Evolutionary conservation across 225 moss, liverwort and hornwort species (phyloP), one percentile per base, ranked within the genome.

Genomic region (Climacium dendroides): DNA sequence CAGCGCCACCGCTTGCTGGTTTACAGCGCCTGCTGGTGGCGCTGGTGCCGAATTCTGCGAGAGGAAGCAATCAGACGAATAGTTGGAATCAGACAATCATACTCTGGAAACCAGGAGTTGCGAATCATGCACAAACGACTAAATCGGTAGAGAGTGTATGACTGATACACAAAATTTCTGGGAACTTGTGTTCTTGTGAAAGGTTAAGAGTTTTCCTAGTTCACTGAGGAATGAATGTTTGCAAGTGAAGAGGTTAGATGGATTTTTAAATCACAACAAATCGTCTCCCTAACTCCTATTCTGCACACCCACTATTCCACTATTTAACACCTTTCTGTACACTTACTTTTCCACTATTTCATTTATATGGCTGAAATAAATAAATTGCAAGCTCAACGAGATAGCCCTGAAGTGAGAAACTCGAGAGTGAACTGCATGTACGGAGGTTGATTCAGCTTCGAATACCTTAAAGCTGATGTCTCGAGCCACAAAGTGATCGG

Each of bases 1-100:
- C 10, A 94, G 80, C 23, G 94, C 94, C 87, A 94, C 94, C 19
- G 94, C 94, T 90, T 94, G 94, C 83, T 87, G 87, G 80, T 93
- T 88, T 66, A 87, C 88, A 14, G 94, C 92, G 19, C 94, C 94
- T n/a, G 93, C 63, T 23, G 88, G 84, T 3, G 94, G 90, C n/a
- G 92, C 89, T 23, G 92, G 94, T 10, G 94, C 93, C 28, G 94
- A 86, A 84, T 94, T 94, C 94, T 88, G 83, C 37, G 19, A 32
- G 37, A 65, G 24, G 15, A 20, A 50, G 4, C 30, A 26, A 80
- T 61, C 20, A 58, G 3, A 55, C 10, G 15, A 15, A 15, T 7
- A n/a, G 29, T 45, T 24, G 28, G 58, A 70, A 74, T 48, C 60
- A 57, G 60, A 43, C 9, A 19, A 32, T 9, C 43, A 43, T 30